Evolutionary conservation across 441 rosid species (phyloP), one percentile per base, ranked within the genome.

Genomic region (Corymbia citriodora): DNA sequence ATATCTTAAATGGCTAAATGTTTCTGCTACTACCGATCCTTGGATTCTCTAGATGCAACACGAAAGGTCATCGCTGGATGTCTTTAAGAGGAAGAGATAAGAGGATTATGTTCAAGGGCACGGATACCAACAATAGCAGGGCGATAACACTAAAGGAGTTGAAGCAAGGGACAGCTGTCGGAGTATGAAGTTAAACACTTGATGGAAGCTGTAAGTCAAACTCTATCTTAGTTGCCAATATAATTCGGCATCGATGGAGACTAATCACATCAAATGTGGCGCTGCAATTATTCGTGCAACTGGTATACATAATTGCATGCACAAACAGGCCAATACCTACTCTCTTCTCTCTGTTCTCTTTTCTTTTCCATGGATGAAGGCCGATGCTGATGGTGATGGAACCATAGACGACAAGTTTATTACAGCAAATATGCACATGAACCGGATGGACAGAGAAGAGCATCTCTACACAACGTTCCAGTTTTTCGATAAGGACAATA

Each of bases 31-130:
- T 36, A 68, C 9, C n/a, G 27, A 29, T 86, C n/a, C 36, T 27
- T 49, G 6, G 48, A 53, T 70, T 86, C 31, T 5, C 49, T 27
- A 55, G 31, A 63, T 52, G 15, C 57, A 48, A 50, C 36, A 19
- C 57, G 7, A 31, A 31, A 97, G 99, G 97, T 98, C 87, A 96
- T 98, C 88, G 99, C 99, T 0, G 99, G 97, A 31, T 96, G 97
- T 90, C 94, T 98, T 74, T 97, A 98, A 1, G 98, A 96, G 91
- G 99, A 97, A 93, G 98, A 96, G 93, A 97, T 97, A 93, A 95
- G 93, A 97, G 98, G 99, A 10, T 90, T 97, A 96, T 97, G 99
- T 96, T 97, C 92, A 95, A 81, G 90, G 94, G 96, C 89, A 96
- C 97, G 90, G 98, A 97, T 91, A 93, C 96, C 0, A 99, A 97